Evolutionary conservation across 257 asterid species (phyloP).

Genomic region (Ilex asprella): DNA sequence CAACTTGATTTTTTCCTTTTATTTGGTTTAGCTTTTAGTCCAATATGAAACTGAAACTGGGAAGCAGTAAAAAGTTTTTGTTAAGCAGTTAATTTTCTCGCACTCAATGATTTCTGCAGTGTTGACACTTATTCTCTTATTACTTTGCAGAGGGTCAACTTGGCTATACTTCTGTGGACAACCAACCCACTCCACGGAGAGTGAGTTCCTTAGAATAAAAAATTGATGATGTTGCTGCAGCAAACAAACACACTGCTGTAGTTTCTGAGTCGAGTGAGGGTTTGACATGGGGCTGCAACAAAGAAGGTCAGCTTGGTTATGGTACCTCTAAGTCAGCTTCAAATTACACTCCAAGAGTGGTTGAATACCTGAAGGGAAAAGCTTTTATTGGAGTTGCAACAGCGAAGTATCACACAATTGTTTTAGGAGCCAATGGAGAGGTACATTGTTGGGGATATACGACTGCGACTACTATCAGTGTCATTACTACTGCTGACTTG

Average conservation of each 20-base stretch:
- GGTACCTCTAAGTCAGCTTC: constrained; percentile 98
- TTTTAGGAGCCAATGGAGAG: constrained; percentile 94
- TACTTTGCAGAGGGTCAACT: constrained; percentile 92
- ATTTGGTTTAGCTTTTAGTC: constrained; percentile 2
- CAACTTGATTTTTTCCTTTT: too few species aligned
- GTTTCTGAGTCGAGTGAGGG: constrained; percentile 88
- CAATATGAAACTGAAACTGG: constrained; percentile 9
- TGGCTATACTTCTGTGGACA: constrained; percentile 96
- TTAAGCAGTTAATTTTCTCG: constrained; percentile 10
- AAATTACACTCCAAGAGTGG: constrained; percentile 85
- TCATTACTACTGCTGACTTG: constrained; percentile 6
- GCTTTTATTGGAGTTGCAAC: constrained; percentile 65
- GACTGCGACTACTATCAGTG: background rate
- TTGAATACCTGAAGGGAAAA: constrained; percentile 90
- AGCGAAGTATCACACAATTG: constrained; percentile 91
- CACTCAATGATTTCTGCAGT: constrained; percentile 5
- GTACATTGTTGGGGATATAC: constrained; percentile 26
- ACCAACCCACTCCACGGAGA: constrained; percentile 95
- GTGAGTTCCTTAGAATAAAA: constrained; percentile 76
- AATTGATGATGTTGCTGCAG: constrained; percentile 88
- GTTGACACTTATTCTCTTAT: constrained; percentile 13
- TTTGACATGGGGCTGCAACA: constrained; percentile 99
- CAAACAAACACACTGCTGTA: constrained; percentile 94
- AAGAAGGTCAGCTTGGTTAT: constrained; percentile 98
- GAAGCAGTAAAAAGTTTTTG: constrained; percentile 1